These are phyloP conservation scores for Darksidea phi DNA, from an alignment of 495 filamentous ascomycete genomes.

Conservation along the genomic window DNA sequence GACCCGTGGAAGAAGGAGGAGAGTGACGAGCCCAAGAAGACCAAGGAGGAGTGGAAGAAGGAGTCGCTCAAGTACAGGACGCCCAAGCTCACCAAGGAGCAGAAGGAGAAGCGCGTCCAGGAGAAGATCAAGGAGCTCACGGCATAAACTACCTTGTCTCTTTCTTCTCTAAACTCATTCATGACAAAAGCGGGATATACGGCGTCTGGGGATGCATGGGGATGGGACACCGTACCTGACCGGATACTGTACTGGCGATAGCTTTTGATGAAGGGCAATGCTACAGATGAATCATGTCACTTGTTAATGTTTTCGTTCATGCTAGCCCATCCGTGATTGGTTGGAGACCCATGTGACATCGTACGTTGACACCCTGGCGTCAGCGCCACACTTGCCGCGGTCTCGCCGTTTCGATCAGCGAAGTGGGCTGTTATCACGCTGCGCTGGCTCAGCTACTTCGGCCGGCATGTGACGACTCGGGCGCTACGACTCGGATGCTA, in stretches of 20 bases:
- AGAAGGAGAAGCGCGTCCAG: slow-evolving; percentile 79
- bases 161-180: background rate
- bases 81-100: slow-evolving; percentile 70
- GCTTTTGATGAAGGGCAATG: background rate
- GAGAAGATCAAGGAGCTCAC: slow-evolving; percentile 79
- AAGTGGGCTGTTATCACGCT: background rate
- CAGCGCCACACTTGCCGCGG: background rate
- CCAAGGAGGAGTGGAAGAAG: slow-evolving; percentile 94
- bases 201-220: slow-evolving; percentile 32
- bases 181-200: slow-evolving; percentile 29
- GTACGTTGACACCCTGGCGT: background rate
- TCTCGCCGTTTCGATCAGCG: background rate
- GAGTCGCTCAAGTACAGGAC: slow-evolving; percentile 87
- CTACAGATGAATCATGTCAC: no score
- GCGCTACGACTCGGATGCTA: no score
- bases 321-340: background rate
- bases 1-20: slow-evolving; percentile 95
- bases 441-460: background rate
- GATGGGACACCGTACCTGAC: slow-evolving; percentile 1
- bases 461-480: no score
- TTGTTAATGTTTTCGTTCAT: no score
- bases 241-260: slow-evolving; percentile 9
- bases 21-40: slow-evolving; percentile 76
- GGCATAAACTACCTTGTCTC: slow-evolving; percentile 28
- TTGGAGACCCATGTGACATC: background rate